phyloP scores from a whole-genome alignment of 2,329 filamentous ascomycete species.

The Fusarium sp. region DNA sequence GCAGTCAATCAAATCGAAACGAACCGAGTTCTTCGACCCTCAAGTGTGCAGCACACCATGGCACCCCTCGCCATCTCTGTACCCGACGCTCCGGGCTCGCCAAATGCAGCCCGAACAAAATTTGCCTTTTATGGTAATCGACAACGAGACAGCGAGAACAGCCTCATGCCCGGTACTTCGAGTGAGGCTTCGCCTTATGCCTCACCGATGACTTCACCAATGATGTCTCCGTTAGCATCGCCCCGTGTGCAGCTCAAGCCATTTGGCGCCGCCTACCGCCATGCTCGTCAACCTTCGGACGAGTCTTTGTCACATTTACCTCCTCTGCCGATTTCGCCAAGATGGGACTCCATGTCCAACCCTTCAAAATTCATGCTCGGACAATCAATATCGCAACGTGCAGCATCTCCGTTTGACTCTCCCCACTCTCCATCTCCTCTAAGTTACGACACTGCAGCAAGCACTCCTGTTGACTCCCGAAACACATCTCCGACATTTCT shows the following conservation, averaged over 20 bases:
- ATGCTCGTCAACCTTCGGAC: slow-evolving; percentile 35
- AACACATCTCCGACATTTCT: slow-evolving; percentile 48
- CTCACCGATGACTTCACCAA: slow-evolving; percentile 37
- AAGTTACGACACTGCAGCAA: slow-evolving; percentile 39
- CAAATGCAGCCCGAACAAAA: slow-evolving; percentile 35
- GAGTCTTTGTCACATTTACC: slow-evolving; percentile 48
- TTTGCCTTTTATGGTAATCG: slow-evolving; percentile 38
- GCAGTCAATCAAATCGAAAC: slow-evolving; percentile 19
- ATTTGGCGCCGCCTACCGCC: slow-evolving; percentile 39
- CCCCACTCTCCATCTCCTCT: slow-evolving; percentile 44
- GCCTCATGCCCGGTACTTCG: slow-evolving; percentile 32
- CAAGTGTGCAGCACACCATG: slow-evolving; percentile 30
- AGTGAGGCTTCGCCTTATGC: slow-evolving; percentile 42
- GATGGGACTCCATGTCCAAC: slow-evolving; percentile 59
- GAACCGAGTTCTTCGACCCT: slow-evolving; percentile 14
- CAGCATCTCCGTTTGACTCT: slow-evolving; percentile 43
- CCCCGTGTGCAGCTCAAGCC: slow-evolving; percentile 40
- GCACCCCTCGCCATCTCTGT: slow-evolving; percentile 39
- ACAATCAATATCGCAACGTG: slow-evolving; percentile 35
- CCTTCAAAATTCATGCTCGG: slow-evolving; percentile 45
- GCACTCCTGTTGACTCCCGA: slow-evolving; percentile 41
- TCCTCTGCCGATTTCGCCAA: slow-evolving; percentile 52
- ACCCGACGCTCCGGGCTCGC: slow-evolving; percentile 34
- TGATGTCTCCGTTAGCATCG: slow-evolving; percentile 37
- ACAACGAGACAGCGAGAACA: slow-evolving; percentile 35